Percentiles rank a stretch among this genome's conserved stretches.
Evolutionary conservation across 1,139 yeast genomes (phyloP).

Genomic region (Yamadazyma diddensiae): DNA sequence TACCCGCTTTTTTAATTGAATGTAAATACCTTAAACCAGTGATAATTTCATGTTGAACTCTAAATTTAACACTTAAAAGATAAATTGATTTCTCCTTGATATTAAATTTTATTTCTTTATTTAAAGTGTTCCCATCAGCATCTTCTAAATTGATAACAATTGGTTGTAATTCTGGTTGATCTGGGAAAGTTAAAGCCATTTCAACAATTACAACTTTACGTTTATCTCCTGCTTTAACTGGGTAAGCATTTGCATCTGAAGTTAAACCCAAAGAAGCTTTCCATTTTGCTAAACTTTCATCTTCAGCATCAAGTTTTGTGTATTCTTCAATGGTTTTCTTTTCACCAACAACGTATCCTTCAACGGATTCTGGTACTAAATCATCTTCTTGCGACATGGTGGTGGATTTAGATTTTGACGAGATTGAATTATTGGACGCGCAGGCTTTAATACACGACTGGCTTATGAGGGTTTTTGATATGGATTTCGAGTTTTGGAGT

Average conservation of each 20-base stretch:
- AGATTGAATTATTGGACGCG: not conserved
- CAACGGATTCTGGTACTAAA: slow-evolving; percentile 58
- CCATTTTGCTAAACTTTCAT: slow-evolving; percentile 90
- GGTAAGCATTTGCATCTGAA: slow-evolving; percentile 52
- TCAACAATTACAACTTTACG: slow-evolving; percentile 79
- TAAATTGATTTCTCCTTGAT: slow-evolving; percentile 80
- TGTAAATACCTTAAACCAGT: slow-evolving; percentile 89
- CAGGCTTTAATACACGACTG: too few species aligned
- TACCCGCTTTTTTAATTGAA: slow-evolving; percentile 81
- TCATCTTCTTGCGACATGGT: slow-evolving; percentile 44
- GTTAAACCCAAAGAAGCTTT: slow-evolving; percentile 81
- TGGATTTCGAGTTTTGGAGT: too few species aligned
- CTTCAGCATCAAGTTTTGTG: slow-evolving; percentile 81
- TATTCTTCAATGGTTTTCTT: slow-evolving; percentile 87
- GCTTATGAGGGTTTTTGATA: too few species aligned
- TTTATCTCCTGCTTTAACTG: slow-evolving; percentile 66
- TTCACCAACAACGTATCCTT: slow-evolving; percentile 75
- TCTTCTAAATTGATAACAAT: slow-evolving; percentile 65
- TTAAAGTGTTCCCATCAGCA: slow-evolving; percentile 45
- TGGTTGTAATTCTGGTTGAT: slow-evolving; percentile 56
- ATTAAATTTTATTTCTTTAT: slow-evolving; percentile 57
- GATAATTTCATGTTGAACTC: slow-evolving; percentile 87
- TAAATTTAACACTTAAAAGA: slow-evolving; percentile 70
- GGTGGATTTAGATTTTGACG: not conserved
- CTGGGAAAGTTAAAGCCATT: slow-evolving; percentile 65